Percentiles rank a stretch among this genome's conserved stretches.
Evolutionary conservation across 129 eudicot species (phyloP).

Genomic region (Flaveria robusta): DNA sequence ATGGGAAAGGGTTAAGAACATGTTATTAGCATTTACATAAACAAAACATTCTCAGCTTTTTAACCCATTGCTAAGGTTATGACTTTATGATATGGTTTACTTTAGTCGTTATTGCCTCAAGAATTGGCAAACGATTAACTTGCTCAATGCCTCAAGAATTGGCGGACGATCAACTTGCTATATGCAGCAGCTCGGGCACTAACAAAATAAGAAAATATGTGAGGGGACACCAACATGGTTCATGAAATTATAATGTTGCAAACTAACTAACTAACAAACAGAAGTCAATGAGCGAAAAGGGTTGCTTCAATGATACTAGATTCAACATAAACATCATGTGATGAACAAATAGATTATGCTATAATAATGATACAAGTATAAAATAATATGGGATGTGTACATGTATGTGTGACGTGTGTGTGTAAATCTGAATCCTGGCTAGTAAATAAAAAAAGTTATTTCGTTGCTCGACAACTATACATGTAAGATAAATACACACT

Average conservation of each 20-base stretch:
- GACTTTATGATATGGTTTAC: conserved; percentile 5
- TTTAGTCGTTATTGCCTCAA: conserved; percentile 13
- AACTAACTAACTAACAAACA: neutral
- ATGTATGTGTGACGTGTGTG: neutral
- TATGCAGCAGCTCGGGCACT: conserved; percentile 15
- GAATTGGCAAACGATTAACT: neutral
- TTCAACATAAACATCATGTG: neutral
- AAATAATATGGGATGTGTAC: neutral
- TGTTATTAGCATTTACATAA: neutral
- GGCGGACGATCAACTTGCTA: neutral
- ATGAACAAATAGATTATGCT: conserved; percentile 1
- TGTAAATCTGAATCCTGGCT: neutral
- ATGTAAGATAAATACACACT: neutral
- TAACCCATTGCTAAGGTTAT: neutral
- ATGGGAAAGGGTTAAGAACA: neutral
- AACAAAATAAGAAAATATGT: neutral
- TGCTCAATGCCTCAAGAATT: neutral
- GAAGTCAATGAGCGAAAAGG: neutral
- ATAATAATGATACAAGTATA: neutral
- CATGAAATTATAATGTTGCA: neutral
- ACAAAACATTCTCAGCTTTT: neutral
- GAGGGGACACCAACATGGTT: neutral
- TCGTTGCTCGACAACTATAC: neutral
- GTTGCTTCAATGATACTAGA: neutral
- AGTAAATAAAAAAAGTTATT: neutral